Evolutionary conservation across 139 green algal species (phyloP), one percentile per base, ranked within the genome.

Genomic region (Micractinium sp.): DNA sequence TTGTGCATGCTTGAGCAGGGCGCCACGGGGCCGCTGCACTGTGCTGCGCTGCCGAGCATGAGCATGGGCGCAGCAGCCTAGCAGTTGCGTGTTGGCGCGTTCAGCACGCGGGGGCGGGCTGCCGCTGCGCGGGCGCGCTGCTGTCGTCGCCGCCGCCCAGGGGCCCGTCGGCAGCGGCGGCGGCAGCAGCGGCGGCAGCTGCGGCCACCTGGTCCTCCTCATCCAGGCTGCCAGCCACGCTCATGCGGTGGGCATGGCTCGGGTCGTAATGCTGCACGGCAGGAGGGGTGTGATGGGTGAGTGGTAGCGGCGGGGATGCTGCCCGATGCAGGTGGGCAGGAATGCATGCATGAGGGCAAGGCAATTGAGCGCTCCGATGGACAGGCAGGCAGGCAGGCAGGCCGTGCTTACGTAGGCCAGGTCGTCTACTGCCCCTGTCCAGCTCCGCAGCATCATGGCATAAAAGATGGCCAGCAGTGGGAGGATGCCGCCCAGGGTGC

Each of bases 391-490:
- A n/a, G n/a, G 47, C 47, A 56, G 47, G 47, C 9, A 56, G 47
- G 7, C 47, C 47, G 7, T 56, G 7, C 47, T 56, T 56, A 56
- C 47, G 47, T 89, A 81, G 23, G 74, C 88, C 53, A 95, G 87
- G n/a, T 85, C 84, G 25, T 85, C 78, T 14, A 95, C 93, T 13
- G 92, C 82, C 25, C 69, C 23, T 19, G 86, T 85, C 95, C 96
- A 98, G 56, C 86, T 90, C 7, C 88, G 47, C 71, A 96, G 92
- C 91, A 98, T 97, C 53, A 89, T 29, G 38, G 95, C 92, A 88
- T 95, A 98, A 3, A 96, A 92, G 16, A 91, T 56, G 60, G 93
- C 94, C 88, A 98, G 94, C 77, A 97, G 80, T 0, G 96, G 96
- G 63, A 98, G 91, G 77, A 95, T 96, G 53, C 91, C 92, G 3